Conservation (phyloP, 257 asterid genomes). For the Perilla frutescens region DNA sequence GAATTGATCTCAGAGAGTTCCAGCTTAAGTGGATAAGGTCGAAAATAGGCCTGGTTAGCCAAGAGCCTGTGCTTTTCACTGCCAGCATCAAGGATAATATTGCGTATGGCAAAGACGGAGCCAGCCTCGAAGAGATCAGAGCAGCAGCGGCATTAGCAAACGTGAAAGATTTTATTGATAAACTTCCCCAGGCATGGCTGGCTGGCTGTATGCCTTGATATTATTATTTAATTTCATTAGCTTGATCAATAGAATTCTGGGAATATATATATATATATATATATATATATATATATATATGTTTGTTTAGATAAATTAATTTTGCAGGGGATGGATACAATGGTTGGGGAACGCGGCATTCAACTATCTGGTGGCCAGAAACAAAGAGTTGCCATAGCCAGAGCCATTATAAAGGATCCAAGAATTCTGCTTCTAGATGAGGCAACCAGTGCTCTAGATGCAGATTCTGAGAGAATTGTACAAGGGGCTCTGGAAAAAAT, state of each 20-base stretch:
- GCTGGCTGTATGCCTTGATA: background rate
- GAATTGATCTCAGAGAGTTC: conserved; percentile 49
- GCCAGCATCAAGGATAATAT: conserved; percentile 61
- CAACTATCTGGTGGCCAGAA: conserved; percentile 70
- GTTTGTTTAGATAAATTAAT: too few relatives aligned
- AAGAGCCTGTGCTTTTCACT: conserved; percentile 64
- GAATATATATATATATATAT: background rate
- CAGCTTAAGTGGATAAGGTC: conserved; percentile 62
- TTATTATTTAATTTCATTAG: conserved; percentile 5
- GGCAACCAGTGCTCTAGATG: conserved; percentile 69
- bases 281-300: background rate
- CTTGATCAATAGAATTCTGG: background rate
- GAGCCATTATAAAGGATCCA: conserved; percentile 61
- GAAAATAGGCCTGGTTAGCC: conserved; percentile 65
- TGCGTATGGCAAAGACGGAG: conserved; percentile 56
- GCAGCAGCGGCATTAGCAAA: conserved; percentile 57
- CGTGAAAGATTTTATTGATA: conserved; percentile 52
- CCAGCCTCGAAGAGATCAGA: conserved; percentile 56
- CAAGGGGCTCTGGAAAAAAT: conserved; percentile 57
- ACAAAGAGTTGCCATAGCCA: conserved; percentile 64
- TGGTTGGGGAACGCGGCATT: conserved; percentile 61
- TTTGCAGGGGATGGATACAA: conserved; percentile 58
- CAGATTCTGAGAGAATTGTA: conserved; percentile 55
- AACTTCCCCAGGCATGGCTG: conserved; percentile 51
- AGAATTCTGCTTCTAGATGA: conserved; percentile 62